phyloP scores from a whole-genome alignment of 192 early-diverging fungal species.

The Backusella circina region DNA sequence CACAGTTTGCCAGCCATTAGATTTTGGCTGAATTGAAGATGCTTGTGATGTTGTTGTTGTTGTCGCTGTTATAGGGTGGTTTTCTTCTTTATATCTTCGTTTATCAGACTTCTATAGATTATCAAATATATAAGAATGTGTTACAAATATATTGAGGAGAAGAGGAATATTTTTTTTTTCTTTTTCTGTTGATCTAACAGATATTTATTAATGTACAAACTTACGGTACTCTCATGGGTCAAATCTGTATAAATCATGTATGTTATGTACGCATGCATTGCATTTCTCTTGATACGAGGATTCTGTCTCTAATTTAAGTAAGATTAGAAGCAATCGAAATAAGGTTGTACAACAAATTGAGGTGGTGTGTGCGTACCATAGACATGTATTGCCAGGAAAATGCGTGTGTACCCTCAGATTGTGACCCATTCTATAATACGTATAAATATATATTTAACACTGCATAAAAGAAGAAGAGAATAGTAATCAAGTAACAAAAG shows the following conservation, averaged over 20 bases:
- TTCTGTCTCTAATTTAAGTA: conserved; percentile 31
- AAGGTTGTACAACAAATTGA: neutral
- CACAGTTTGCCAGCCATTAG: neutral
- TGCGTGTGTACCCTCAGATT: conserved; percentile 2
- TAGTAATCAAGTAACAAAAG: neutral
- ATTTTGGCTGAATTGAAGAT: neutral
- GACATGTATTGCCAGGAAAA: conserved; percentile 24
- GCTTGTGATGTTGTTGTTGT: neutral
- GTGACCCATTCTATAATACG: conserved; percentile 8
- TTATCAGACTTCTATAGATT: conserved; percentile 1
- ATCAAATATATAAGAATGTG: neutral
- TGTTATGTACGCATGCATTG: conserved; percentile 47
- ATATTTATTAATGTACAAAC: neutral
- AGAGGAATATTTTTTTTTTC: neutral
- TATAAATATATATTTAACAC: neutral
- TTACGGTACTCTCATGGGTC: conserved; percentile 7
- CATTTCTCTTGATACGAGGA: conserved; percentile 47
- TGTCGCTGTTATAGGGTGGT: neutral
- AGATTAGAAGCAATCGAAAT: neutral
- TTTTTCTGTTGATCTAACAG: neutral
- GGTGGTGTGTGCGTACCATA: conserved; percentile 13
- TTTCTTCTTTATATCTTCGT: neutral
- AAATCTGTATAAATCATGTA: conserved; percentile 46
- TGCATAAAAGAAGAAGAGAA: neutral
- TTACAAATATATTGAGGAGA: neutral